phyloP scores from a whole-genome alignment of 2,329 filamentous ascomycete genomes.

The Fusarium ramigenum region DNA sequence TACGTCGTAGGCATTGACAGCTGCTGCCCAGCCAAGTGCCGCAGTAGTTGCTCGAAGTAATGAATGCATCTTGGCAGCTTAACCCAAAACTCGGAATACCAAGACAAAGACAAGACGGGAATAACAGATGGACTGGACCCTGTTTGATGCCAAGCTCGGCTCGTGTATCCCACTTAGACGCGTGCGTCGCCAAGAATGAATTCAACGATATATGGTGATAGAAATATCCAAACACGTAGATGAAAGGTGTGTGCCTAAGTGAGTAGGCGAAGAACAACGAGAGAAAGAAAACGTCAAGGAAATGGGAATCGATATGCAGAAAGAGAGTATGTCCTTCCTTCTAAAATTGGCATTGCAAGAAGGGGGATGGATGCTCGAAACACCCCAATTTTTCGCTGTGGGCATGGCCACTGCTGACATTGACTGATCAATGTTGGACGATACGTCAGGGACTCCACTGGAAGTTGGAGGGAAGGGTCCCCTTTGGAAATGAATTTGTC shows the following conservation, averaged over 20 bases:
- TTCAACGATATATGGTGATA: constrained; percentile 12
- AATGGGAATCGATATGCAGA: background rate
- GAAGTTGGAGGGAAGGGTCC: constrained; percentile 4
- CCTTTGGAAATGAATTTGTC: constrained; percentile 28
- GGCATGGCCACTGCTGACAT: constrained; percentile 12
- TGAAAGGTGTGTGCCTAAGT: constrained; percentile 2
- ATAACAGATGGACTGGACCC: constrained; percentile 3
- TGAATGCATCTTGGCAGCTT: constrained; percentile 32
- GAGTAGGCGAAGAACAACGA: background rate
- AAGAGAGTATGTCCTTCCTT: background rate
- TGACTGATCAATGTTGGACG: background rate
- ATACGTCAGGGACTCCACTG: constrained; percentile 31
- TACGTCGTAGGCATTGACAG: constrained; percentile 26
- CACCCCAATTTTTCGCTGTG: constrained; percentile 13
- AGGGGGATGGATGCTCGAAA: constrained; percentile 7
- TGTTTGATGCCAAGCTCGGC: constrained; percentile 5
- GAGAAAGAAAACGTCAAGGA: background rate
- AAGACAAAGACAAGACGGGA: constrained; percentile 15
- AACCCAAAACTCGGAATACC: constrained; percentile 1
- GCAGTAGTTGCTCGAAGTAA: constrained; percentile 24
- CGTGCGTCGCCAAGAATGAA: constrained; percentile 6
- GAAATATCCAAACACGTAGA: constrained; percentile 3
- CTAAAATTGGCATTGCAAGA: constrained; percentile 12
- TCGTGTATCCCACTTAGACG: constrained; percentile 26
- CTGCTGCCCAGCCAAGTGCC: constrained; percentile 25